A percentile compares a stretch with the other conserved stretches of the same genome.
phyloP scores from a whole-genome alignment of 345 rosid genomes.

The Eutrema heterophyllum region DNA sequence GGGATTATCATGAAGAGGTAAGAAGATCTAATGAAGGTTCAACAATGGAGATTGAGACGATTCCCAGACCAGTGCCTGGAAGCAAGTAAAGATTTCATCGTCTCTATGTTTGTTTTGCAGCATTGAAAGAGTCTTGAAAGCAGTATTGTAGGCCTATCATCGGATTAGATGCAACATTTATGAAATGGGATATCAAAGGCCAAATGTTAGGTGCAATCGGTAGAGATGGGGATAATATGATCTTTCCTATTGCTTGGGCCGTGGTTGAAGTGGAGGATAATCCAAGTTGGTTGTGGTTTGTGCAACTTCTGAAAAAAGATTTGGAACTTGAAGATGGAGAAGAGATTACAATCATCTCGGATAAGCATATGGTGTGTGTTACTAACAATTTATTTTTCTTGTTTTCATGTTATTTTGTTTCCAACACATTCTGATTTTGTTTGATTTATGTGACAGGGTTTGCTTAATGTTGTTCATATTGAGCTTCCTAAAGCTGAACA shows the following conservation, averaged over 20 bases:
- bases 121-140: not conserved
- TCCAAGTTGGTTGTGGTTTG: too few species aligned
- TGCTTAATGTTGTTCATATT: not conserved
- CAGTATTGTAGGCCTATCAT: not conserved
- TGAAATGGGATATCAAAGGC: not conserved
- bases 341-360: too few species aligned
- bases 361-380: too few species aligned
- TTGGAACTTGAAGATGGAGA: too few species aligned
- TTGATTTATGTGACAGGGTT: not conserved
- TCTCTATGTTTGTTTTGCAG: not conserved
- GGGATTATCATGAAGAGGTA: not conserved
- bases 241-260: not conserved
- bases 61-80: not conserved
- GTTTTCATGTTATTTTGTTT: too few species aligned
- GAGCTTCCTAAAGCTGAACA: not conserved
- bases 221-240: not conserved
- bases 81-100: not conserved
- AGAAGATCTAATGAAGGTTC: not conserved
- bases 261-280: not conserved
- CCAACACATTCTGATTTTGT: too few species aligned
- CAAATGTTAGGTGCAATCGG: not conserved
- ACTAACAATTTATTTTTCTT: too few species aligned
- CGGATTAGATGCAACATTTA: not conserved
- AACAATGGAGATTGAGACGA: not conserved
- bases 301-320: too few species aligned